Evolutionary conservation across 1,284 basidiomycete genomes (phyloP).

Genomic region (Paramarasmius palmivorus): DNA sequence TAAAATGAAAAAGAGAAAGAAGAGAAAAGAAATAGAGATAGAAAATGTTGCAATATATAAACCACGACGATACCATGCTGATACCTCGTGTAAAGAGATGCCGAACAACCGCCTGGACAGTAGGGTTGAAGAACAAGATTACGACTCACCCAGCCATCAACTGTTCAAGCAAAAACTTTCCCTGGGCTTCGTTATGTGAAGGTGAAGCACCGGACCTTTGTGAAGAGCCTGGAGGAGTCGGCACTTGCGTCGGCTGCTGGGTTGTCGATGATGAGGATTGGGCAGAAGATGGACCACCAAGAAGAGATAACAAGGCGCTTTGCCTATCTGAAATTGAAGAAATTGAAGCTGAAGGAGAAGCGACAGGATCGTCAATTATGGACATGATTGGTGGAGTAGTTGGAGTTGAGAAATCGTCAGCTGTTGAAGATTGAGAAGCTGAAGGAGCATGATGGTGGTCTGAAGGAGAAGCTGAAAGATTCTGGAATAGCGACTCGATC

Average conservation of each 20-base stretch:
- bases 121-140: no score
- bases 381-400: slow-evolving; percentile 51
- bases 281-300: slow-evolving; percentile 49
- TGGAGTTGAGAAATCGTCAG: slow-evolving; percentile 30
- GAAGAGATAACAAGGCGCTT: slow-evolving; percentile 69
- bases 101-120: not conserved
- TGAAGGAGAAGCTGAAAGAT: slow-evolving; percentile 37
- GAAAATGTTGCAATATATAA: slow-evolving; percentile 7
- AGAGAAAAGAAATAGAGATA: slow-evolving; percentile 8
- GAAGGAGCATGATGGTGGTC: slow-evolving; percentile 31
- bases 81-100: slow-evolving; percentile 21
- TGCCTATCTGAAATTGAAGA: slow-evolving; percentile 61
- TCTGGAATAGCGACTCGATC: slow-evolving; percentile 61
- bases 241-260: slow-evolving; percentile 52
- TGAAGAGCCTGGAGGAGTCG: slow-evolving; percentile 67
- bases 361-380: slow-evolving; percentile 48
- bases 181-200: slow-evolving; percentile 61
- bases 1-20: not conserved
- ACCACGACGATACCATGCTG: slow-evolving; percentile 13
- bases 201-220: slow-evolving; percentile 57
- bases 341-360: slow-evolving; percentile 39
- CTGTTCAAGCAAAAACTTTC: slow-evolving; percentile 74
- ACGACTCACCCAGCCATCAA: slow-evolving; percentile 72
- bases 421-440: slow-evolving; percentile 26
- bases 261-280: slow-evolving; percentile 20